These are phyloP conservation scores for Pleurotus platypus DNA, from an alignment of 768 basidiomycete species.

Conservation along the genomic window DNA sequence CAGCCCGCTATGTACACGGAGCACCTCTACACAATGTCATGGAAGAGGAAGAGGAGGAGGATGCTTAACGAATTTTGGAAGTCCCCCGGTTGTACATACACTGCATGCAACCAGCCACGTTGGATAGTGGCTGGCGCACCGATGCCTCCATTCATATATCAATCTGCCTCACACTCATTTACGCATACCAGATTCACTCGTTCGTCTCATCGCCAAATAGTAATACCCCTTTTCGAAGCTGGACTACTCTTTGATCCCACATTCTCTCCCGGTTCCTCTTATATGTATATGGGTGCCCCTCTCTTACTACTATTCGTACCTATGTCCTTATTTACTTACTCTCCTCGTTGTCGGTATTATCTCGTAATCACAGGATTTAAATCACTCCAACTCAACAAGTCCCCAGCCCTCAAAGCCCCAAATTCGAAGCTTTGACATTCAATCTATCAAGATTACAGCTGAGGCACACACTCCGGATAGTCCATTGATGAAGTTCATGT, in stretches of 20 bases:
- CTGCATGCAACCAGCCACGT: not conserved
- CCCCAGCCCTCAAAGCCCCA: no score
- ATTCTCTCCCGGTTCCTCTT: not conserved
- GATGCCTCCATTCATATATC: not conserved
- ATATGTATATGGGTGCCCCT: slow-evolving; percentile 3
- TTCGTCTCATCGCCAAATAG: not conserved
- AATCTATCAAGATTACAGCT: no score
- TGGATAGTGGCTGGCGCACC: slow-evolving; percentile 1
- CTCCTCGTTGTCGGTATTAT: not conserved
- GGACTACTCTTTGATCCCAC: not conserved
- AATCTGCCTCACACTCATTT: not conserved
- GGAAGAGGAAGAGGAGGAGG: slow-evolving; percentile 76
- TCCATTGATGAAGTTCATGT: no score
- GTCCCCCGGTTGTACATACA: not conserved
- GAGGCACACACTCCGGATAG: no score
- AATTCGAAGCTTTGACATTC: no score
- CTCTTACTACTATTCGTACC: slow-evolving; percentile 5
- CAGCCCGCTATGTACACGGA: slow-evolving; percentile 76
- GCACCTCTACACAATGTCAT: slow-evolving; percentile 84
- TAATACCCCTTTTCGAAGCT: slow-evolving; percentile 1
- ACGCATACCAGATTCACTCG: not conserved
- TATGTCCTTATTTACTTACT: slow-evolving; percentile 4
- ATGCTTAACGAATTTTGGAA: not conserved
- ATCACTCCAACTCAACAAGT: no score
- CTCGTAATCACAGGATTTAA: not conserved